These are phyloP conservation scores for Orobanche coerulescens DNA, from an alignment of 257 asterid species.

Conservation along the genomic window DNA sequence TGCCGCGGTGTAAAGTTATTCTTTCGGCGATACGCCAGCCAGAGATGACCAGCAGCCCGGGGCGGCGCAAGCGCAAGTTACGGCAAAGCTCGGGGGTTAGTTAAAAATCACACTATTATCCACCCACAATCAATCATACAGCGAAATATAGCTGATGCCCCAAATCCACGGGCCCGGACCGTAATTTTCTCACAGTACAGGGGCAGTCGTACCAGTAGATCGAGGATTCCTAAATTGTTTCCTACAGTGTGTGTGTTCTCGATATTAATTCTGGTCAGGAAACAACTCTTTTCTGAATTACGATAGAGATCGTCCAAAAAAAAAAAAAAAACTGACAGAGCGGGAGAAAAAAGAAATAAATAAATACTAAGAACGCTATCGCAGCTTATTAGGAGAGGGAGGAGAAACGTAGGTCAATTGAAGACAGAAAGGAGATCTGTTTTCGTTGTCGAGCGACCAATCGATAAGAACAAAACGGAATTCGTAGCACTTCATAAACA, in stretches of 20 bases:
- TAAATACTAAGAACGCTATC: background rate
- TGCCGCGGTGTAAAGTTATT: no score
- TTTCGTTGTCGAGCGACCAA: constrained; percentile 35
- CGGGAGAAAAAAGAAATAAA: background rate
- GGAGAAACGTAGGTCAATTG: constrained; percentile 27
- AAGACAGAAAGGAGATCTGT: constrained; percentile 43
- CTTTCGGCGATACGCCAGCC: no score
- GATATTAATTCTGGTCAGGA: constrained; percentile 23
- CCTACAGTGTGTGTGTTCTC: background rate
- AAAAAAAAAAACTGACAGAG: constrained; percentile 18
- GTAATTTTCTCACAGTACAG: constrained; percentile 18
- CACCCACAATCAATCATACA: constrained; percentile 32
- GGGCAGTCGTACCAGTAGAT: constrained; percentile 13
- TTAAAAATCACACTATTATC: no score
- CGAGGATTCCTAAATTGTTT: constrained; percentile 24
- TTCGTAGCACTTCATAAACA: no score
- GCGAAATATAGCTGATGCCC: constrained; percentile 27
- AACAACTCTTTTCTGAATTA: constrained; percentile 15
- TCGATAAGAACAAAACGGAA: no score
- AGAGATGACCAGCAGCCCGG: no score
- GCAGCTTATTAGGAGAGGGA: constrained; percentile 7
- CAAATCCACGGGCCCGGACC: constrained; percentile 20
- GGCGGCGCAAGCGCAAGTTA: no score
- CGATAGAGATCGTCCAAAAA: constrained; percentile 1
- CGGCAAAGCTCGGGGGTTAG: no score